phyloP scores from a whole-genome alignment of 345 rosid species.

The Chamaenerion angustifolium region DNA sequence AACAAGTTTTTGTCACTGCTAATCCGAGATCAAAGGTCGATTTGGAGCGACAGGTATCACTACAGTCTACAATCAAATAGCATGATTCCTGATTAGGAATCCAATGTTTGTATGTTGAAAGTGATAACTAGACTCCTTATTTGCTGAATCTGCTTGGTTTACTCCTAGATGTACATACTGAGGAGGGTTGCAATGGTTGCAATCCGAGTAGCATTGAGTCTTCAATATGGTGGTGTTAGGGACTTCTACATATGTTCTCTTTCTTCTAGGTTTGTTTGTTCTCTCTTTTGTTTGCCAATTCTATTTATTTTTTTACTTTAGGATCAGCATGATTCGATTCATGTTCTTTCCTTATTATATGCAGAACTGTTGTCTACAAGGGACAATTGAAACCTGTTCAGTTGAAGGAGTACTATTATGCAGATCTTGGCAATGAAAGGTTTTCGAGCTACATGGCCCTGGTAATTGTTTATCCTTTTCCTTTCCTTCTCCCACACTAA shows the following conservation, averaged over 20 bases:
- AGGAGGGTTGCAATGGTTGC: conserved; percentile 92
- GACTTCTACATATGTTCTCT: conserved; percentile 98
- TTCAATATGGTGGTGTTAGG: conserved; percentile 64
- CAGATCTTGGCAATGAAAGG: conserved; percentile 99
- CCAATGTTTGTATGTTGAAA: background rate
- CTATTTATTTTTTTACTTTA: background rate
- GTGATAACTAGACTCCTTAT: background rate
- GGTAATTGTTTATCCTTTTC: conserved; percentile 87
- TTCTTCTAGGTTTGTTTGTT: conserved; percentile 60
- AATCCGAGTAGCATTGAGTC: conserved; percentile 84
- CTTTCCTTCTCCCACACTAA: conserved; percentile 58
- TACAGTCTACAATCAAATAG: background rate
- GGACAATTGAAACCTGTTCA: conserved; percentile 95
- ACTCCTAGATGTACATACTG: conserved; percentile 77
- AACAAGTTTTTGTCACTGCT: conserved; percentile 88
- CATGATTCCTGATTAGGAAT: background rate
- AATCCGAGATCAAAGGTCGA: conserved; percentile 57
- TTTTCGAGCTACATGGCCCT: conserved; percentile 99
- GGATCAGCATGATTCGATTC: background rate
- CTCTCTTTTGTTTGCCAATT: background rate
- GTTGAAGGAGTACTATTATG: conserved; percentile 72
- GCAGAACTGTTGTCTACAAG: conserved; percentile 90
- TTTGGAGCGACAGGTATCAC: conserved; percentile 76
- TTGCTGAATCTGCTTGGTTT: conserved; percentile 5
- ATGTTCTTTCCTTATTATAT: background rate